phyloP scores from a whole-genome alignment of 768 basidiomycete genomes.

The Termitomyces sp. region DNA sequence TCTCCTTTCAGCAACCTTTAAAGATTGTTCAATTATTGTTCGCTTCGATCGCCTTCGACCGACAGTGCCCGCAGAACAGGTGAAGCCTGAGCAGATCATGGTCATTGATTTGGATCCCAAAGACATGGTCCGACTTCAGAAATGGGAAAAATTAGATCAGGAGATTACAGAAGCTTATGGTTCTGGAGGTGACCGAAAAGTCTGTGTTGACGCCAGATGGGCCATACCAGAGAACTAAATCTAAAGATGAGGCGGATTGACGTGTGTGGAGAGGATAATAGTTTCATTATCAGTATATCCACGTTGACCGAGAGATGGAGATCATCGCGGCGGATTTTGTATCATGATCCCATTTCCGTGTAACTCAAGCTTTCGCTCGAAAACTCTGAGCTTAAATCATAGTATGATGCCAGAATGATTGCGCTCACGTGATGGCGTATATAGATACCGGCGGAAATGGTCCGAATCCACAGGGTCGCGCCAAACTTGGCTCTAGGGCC shows the following conservation, averaged over 20 bases:
- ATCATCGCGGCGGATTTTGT: background rate
- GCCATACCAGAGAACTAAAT: slow-evolving; percentile 1
- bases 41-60: slow-evolving; percentile 30
- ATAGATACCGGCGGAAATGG: slow-evolving; percentile 18
- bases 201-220: slow-evolving; percentile 28
- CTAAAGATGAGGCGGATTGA: background rate
- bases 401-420: no score
- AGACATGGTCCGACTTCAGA: slow-evolving; percentile 53
- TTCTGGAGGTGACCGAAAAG: slow-evolving; percentile 20
- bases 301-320: background rate
- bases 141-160: slow-evolving; percentile 74
- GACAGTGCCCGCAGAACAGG: slow-evolving; percentile 12
- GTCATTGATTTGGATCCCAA: slow-evolving; percentile 91
- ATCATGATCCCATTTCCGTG: background rate
- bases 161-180: slow-evolving; percentile 55
- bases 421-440: slow-evolving; percentile 3
- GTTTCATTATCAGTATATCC: background rate
- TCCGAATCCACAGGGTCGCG: slow-evolving; percentile 7
- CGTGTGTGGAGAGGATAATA: background rate
- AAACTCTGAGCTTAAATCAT: background rate
- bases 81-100: slow-evolving; percentile 39
- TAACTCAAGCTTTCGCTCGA: background rate
- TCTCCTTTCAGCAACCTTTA: slow-evolving; percentile 90
- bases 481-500: background rate
- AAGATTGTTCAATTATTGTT: slow-evolving; percentile 79